Evolutionary conservation across 805 yeast species (phyloP), one percentile per base, ranked within the genome.

Genomic region (Saturnispora saitoi): DNA sequence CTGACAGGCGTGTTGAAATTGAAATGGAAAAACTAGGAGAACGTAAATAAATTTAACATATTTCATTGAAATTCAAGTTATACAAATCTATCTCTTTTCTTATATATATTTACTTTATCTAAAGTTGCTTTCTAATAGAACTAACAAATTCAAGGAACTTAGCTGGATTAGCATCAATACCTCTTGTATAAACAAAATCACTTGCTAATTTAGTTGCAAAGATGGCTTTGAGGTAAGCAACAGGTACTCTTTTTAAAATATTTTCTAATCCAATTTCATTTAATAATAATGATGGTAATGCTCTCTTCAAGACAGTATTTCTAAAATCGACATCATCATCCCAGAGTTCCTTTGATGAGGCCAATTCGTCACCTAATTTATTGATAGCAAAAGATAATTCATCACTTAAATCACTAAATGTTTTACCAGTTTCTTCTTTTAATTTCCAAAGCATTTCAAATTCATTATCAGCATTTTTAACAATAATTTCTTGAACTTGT

Each of bases 161-260:
- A 47, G 87, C 87, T 29, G 86, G 95, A 65, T 87, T 86, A 42
- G 91, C 80, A 53, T 79, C 86, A 51, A 80, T 72, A 48, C 96
- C 96, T 60, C 82, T 75, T 26, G 84, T 73, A 67, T 89, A 89
- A 48, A 89, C 95, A 66, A 85, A 89, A 42, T 83, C 75, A 42
- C 95, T 84, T 10, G 95, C 89, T 58, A 89, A 72, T 61, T 80
- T 83, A 32, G 93, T 83, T 41, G 95, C 95, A 61, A 91, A 86
- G 57, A 91, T 78, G 3, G 96, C 95, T 61, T 80, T 82, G 63
- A 91, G 72, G 65, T 91, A 93, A 46, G 95, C 77, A 50, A 76
- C 86, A 17, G 99, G 99, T 34, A 91, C 93, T 59, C 93, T 79
- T 41, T 69, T 59, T 57, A 91, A 70, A 37, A 91, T 80, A 49